Evolutionary conservation across 345 rosid species (phyloP).

Genomic region (Acer saccharum): DNA sequence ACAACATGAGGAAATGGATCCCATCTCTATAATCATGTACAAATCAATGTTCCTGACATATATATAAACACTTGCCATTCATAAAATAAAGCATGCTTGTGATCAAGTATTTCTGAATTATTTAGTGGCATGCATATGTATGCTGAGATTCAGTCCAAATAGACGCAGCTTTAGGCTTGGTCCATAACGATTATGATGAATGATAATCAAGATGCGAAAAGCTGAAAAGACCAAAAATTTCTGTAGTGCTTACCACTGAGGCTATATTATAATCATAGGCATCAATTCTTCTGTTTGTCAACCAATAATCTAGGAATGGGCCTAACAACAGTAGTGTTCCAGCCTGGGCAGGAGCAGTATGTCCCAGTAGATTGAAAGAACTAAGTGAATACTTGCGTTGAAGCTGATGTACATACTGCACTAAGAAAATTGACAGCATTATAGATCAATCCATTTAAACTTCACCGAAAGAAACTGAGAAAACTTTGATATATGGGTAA

Average conservation of each 20-base stretch:
- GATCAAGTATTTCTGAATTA: not conserved
- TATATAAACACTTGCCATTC: not conserved
- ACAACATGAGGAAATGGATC: not conserved
- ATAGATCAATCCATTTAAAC: not conserved
- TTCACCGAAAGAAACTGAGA: not conserved
- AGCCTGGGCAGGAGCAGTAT: constrained; percentile 98
- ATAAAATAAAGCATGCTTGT: not conserved
- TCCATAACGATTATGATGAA: not conserved
- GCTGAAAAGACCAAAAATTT: not conserved
- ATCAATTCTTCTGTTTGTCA: constrained; percentile 75
- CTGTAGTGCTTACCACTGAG: constrained; percentile 58
- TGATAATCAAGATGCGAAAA: not conserved
- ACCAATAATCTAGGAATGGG: constrained; percentile 93
- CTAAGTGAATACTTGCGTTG: constrained; percentile 80
- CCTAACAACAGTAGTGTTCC: constrained; percentile 79
- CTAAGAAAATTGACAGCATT: constrained; percentile 15
- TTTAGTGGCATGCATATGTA: not conserved
- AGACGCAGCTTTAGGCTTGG: constrained; percentile 6
- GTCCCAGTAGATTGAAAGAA: constrained; percentile 94
- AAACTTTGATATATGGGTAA: not conserved
- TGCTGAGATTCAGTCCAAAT: not conserved
- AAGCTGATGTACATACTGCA: constrained; percentile 97
- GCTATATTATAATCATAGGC: constrained; percentile 58
- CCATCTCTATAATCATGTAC: not conserved
- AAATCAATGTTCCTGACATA: not conserved